A percentile compares a stretch with the other conserved stretches of the same genome.
Conservation (phyloP, 192 early-diverging fungal genomes). For the Podila epicladia region DNA sequence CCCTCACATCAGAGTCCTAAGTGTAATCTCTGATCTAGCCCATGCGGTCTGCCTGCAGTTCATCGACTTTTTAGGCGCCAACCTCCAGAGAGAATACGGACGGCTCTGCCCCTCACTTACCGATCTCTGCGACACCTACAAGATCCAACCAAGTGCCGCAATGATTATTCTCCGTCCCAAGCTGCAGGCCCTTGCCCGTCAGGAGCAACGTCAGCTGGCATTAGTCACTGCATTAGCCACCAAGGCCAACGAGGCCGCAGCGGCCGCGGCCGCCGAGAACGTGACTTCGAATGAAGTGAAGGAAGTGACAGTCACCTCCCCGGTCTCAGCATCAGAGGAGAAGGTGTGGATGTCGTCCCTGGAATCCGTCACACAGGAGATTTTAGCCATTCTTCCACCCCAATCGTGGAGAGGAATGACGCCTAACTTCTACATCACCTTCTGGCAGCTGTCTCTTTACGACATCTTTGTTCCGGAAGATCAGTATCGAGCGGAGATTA, state of each 20-base stretch:
- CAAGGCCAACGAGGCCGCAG: not conserved
- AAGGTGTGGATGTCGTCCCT: slow-evolving; percentile 54
- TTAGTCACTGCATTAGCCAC: not conserved
- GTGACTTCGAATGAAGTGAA: not conserved
- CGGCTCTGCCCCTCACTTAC: slow-evolving; percentile 56
- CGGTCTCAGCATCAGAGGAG: not conserved
- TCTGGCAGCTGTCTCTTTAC: slow-evolving; percentile 82
- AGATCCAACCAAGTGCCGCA: slow-evolving; percentile 67
- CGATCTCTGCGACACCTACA: slow-evolving; percentile 64
- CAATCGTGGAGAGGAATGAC: slow-evolving; percentile 56
- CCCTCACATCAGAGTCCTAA: slow-evolving; percentile 66
- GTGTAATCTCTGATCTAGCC: slow-evolving; percentile 67
- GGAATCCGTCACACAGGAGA: slow-evolving; percentile 18
- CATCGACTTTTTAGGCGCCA: slow-evolving; percentile 66
- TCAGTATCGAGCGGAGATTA: slow-evolving; percentile 70
- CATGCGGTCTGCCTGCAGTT: slow-evolving; percentile 72
- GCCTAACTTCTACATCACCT: slow-evolving; percentile 78
- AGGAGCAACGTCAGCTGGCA: not conserved
- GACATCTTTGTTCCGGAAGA: slow-evolving; percentile 75
- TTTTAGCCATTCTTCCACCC: slow-evolving; percentile 47
- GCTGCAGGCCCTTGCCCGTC: slow-evolving; percentile 25
- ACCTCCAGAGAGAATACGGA: slow-evolving; percentile 58
- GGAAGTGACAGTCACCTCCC: not conserved
- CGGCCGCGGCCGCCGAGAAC: not conserved
- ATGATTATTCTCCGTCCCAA: slow-evolving; percentile 75